A percentile compares a stretch with the other conserved stretches of the same genome.
phyloP scores from a whole-genome alignment of 164 flowering plant species.

The Taxillus chinensis region DNA sequence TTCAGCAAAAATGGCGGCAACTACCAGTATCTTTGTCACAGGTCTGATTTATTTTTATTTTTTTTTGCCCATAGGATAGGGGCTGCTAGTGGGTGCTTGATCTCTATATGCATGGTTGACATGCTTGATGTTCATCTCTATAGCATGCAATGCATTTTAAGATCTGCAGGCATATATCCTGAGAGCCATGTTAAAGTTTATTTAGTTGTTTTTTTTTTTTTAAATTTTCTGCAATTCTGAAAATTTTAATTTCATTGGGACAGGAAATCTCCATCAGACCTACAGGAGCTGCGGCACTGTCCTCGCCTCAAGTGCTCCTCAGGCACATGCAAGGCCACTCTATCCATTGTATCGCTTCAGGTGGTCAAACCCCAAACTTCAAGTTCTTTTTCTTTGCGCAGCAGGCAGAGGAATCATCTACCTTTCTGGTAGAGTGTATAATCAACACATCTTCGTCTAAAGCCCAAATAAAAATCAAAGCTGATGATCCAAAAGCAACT shows the following conservation, averaged over 20 bases:
- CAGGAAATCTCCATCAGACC: conserved; percentile 77
- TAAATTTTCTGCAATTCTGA: no score
- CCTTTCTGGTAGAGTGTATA: conserved; percentile 75
- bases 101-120: neutral
- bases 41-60: conserved; percentile 41
- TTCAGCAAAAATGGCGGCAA: conserved; percentile 97
- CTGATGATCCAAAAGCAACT: conserved; percentile 69
- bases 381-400: conserved; percentile 98
- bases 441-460: conserved; percentile 78
- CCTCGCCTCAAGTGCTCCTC: conserved; percentile 64
- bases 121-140: neutral
- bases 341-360: conserved; percentile 92
- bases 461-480: conserved; percentile 78
- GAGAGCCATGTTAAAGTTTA: no score
- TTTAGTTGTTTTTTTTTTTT: no score
- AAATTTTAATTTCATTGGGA: conserved; percentile 1
- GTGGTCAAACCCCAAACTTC: conserved; percentile 90
- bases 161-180: no score
- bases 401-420: conserved; percentile 58
- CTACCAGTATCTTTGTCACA: conserved; percentile 58
- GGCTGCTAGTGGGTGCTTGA: no score
- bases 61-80: no score
- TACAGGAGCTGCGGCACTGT: conserved; percentile 61
- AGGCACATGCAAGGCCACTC: conserved; percentile 82
- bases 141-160: no score